phyloP scores from a whole-genome alignment of 1,139 yeast species.

The Protomyces inundatus region DNA sequence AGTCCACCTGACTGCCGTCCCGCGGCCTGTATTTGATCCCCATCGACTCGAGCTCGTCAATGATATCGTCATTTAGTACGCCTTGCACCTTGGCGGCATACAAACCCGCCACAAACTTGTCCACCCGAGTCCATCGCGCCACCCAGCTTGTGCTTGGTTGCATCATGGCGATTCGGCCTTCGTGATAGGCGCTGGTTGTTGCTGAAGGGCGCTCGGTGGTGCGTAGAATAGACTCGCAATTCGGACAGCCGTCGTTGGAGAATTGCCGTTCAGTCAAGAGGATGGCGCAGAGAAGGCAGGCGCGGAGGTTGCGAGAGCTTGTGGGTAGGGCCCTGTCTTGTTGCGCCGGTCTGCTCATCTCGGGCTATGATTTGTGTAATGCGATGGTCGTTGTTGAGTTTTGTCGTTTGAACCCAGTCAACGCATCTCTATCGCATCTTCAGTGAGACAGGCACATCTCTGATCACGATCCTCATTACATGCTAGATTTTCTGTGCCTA shows the following conservation, averaged over 20 bases:
- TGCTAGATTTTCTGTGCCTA: too few species aligned
- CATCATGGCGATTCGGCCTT: conserved; percentile 88
- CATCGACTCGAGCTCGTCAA: conserved; percentile 63
- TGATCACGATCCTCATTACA: too few species aligned
- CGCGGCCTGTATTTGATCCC: conserved; percentile 86
- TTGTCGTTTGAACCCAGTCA: too few species aligned
- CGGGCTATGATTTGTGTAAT: too few species aligned
- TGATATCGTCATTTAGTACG: conserved; percentile 78
- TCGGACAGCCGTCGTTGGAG: conserved; percentile 62
- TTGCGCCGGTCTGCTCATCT: background rate
- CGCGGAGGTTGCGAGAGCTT: conserved; percentile 46
- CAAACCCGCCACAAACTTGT: conserved; percentile 80
- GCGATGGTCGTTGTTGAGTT: too few species aligned
- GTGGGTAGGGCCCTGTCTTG: conserved; percentile 8
- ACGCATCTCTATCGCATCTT: too few species aligned
- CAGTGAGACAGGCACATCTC: too few species aligned
- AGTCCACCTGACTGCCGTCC: conserved; percentile 91
- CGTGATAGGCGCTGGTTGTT: conserved; percentile 61
- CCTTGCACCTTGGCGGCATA: conserved; percentile 92
- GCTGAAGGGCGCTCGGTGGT: conserved; percentile 18
- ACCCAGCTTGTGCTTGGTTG: conserved; percentile 85
- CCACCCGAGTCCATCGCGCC: conserved; percentile 92
- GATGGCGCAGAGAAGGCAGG: conserved; percentile 95
- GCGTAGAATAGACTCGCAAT: conserved; percentile 81
- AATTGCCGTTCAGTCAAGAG: conserved; percentile 56